Evolutionary conservation across 1,139 yeast genomes (phyloP), one percentile per base, ranked within the genome.

Genomic region (Taphrina flavorubra): DNA sequence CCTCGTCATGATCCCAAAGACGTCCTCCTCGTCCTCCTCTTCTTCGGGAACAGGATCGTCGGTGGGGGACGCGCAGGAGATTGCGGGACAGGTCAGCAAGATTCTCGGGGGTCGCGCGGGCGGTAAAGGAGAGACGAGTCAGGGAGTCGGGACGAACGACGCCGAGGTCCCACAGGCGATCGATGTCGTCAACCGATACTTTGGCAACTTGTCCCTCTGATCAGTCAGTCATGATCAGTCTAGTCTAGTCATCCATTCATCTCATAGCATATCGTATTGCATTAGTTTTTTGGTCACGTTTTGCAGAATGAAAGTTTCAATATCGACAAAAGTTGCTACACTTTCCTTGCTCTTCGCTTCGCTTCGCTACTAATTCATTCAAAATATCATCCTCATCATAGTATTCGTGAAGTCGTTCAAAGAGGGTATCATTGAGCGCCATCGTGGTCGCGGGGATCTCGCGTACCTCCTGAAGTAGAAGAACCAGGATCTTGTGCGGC

Each of bases 81-180:
- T 92, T 74, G 96, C 96, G 49, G 81, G 83, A 69, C 81, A 84
- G 70, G 98, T 90, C 59, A 82, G 92, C 62, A 80, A 81, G 68
- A 82, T 84, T 75, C 86, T 95, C 74, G 99, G 99, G 73, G 99
- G 99, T 79, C 90, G 89, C 79, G 96, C 97, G 70, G 99, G 99
- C 80, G 99, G 99, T 78, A 94, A 91, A 80, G 98, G 97, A 72
- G 90, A 92, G 74, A 87, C 92, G 71, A 91, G 92, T 73, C 99
- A 94, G 82, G 99, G 99, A 79, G 89, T 92, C 87, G 99, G 99
- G 75, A 91, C 88, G 75, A 89, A 90, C 72, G 84, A 87, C 51
- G 83, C 81, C 56, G 90, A 90, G 73, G 83, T 92, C 69, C 82
- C 82, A 57, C 84, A 82, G 55, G 99, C 99, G 40, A 82, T 92